Base-by-base conservation (phyloP, 768 basidiomycete species). In the Lactarius sanguifluus region DNA sequence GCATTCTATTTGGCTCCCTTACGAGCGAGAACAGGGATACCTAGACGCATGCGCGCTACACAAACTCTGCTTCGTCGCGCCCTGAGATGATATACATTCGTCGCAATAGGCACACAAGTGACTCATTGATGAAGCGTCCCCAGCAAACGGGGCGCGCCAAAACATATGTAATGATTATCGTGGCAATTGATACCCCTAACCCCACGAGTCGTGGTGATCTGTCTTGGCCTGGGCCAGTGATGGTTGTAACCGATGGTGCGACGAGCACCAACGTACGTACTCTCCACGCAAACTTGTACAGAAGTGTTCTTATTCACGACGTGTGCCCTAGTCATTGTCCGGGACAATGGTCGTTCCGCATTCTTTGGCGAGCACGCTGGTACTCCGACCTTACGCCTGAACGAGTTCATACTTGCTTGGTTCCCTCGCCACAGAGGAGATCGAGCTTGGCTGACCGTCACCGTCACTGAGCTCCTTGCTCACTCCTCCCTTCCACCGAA, bases 311-410 rank as follows among this genome's bases (percentile, higher is more conserved):
- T 36, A 55, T 15, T 32, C 52, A 65, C 66, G 34, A 57, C 23
- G 28, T 30, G 28, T 30, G 28, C 28, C 28, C 28, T 30, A 5
- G 94, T 98, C 62, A 86, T 98, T 72, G 92, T 99, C 10, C 96
- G 92, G 73, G 93, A 94, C 66, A 94, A 95, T 71, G 97, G 94
- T 55, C 92, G 93, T 43, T 94, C 93, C 28, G 96, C 92, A 0
- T 99, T 98, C 84, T 79, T 93, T 0, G 92, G 92, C 43, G 89
- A 92, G 75, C 90, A 91, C 76, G 91, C 89, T 73, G 96, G 96
- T 23, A 98, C 95, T 1, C 92, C 96, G 5, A 98, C 96, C 0
- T 81, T 98, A 36, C 89, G 96, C 57, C 78, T 98, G 83, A 98
- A 97, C 80, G 97, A 99, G 75, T 99, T 94, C 76, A 78, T 94